A percentile compares a stretch with the other conserved stretches of the same genome.
phyloP scores from a whole-genome alignment of 2,329 filamentous ascomycete genomes.

The Diatrype stigma region DNA sequence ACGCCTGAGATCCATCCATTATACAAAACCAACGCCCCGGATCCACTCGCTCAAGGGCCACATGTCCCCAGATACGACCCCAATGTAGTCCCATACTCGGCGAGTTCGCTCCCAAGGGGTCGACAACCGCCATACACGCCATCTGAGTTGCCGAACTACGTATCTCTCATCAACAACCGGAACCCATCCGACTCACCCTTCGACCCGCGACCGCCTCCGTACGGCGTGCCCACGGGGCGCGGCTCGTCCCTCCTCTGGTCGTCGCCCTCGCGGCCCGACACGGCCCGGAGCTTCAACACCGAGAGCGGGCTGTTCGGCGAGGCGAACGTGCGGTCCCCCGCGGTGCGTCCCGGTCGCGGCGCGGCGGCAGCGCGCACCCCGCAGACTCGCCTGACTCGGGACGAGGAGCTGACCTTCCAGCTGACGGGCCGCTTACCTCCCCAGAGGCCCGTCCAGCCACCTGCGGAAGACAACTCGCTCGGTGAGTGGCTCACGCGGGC shows the following conservation, averaged over 20 bases:
- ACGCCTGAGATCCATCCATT: neutral
- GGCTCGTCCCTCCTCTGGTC: conserved; percentile 14
- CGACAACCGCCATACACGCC: conserved; percentile 10
- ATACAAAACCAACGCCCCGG: neutral
- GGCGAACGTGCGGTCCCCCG: conserved; percentile 27
- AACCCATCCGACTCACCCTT: conserved; percentile 15
- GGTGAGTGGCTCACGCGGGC: neutral
- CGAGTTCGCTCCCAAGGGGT: neutral
- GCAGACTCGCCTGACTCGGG: neutral
- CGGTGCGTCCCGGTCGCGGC: neutral
- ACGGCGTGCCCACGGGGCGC: conserved; percentile 18
- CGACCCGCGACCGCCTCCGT: conserved; percentile 16
- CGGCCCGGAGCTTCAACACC: conserved; percentile 29
- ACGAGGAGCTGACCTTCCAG: neutral
- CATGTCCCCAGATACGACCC: conserved; percentile 10
- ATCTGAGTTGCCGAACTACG: conserved; percentile 8
- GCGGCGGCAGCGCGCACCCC: neutral
- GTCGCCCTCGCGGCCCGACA: conserved; percentile 18
- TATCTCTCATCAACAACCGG: conserved; percentile 11
- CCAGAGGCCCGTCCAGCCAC: neutral
- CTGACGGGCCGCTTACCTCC: neutral
- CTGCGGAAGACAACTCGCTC: neutral
- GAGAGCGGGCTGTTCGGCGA: conserved; percentile 32
- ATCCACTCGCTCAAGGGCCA: conserved; percentile 1
- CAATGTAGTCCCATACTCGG: conserved; percentile 3